Conservation (phyloP, 805 yeast genomes). For the Wickerhamiella cacticola region DNA sequence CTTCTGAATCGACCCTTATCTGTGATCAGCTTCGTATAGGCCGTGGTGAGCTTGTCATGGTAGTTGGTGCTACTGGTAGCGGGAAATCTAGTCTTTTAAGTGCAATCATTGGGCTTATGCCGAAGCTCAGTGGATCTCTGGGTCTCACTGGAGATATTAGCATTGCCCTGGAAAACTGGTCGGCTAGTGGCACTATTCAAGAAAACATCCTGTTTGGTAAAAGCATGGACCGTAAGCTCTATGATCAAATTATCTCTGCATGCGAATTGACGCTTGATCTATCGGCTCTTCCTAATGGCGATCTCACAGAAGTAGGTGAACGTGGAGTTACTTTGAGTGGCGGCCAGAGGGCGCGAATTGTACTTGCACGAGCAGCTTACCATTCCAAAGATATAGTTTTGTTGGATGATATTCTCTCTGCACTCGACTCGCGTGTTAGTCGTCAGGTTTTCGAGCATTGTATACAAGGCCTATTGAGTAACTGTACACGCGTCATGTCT, state of each 20-base stretch:
- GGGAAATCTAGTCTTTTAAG: conserved; percentile 66
- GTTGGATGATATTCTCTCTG: conserved; percentile 73
- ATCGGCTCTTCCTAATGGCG: conserved; percentile 58
- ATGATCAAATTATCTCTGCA: neutral
- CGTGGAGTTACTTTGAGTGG: conserved; percentile 82
- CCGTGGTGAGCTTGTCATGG: conserved; percentile 59
- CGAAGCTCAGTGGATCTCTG: conserved; percentile 40
- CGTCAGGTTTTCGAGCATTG: conserved; percentile 61
- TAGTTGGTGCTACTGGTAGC: conserved; percentile 72
- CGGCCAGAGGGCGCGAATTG: conserved; percentile 81
- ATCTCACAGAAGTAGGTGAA: conserved; percentile 58
- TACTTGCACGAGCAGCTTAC: conserved; percentile 72
- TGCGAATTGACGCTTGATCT: neutral
- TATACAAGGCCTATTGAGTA: conserved; percentile 43
- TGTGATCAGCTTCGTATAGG: conserved; percentile 36
- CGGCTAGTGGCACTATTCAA: neutral
- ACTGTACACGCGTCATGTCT: conserved; percentile 61
- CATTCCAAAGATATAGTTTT: conserved; percentile 51
- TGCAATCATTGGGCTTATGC: conserved; percentile 66
- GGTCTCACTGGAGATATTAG: conserved; percentile 42
- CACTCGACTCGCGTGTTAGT: conserved; percentile 81
- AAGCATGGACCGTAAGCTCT: neutral
- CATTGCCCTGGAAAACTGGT: conserved; percentile 65
- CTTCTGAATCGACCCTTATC: neutral
- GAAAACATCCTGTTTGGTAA: neutral